These are phyloP conservation scores for Thalassiosira mediterranea DNA, from an alignment of 352 stramenopile species.

Conservation along the genomic window DNA sequence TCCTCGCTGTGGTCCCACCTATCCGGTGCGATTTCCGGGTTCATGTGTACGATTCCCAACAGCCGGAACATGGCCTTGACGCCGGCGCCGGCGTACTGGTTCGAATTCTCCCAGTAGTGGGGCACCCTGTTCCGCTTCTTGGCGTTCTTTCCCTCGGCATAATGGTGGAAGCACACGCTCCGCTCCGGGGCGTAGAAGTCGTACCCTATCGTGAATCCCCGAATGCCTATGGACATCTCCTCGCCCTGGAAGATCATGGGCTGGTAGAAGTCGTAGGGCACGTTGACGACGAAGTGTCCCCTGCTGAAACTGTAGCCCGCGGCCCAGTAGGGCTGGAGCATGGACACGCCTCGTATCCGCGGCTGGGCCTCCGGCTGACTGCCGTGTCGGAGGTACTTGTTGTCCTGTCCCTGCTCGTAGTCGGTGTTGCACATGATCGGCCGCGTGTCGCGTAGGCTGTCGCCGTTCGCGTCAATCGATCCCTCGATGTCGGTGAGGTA, in stretches of 20 bases:
- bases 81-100: slow-evolving; percentile 61
- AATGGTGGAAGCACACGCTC: slow-evolving; percentile 86
- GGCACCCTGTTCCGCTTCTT: slow-evolving; percentile 69
- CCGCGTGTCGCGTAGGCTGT: slow-evolving; percentile 58
- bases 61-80: slow-evolving; percentile 76
- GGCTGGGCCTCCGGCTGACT: slow-evolving; percentile 78
- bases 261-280: slow-evolving; percentile 86
- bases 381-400: slow-evolving; percentile 76
- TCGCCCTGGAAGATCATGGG: slow-evolving; percentile 87
- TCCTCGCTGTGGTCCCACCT: slow-evolving; percentile 69
- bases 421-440: slow-evolving; percentile 87
- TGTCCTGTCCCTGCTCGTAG: slow-evolving; percentile 59
- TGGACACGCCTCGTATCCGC: slow-evolving; percentile 59
- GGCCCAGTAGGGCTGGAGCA: slow-evolving; percentile 80
- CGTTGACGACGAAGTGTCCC: slow-evolving; percentile 85
- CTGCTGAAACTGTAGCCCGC: slow-evolving; percentile 85
- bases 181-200: slow-evolving; percentile 84
- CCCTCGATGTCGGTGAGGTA: slow-evolving; percentile 83
- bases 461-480: slow-evolving; percentile 67
- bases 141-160: slow-evolving; percentile 75
- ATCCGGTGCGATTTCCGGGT: slow-evolving; percentile 60
- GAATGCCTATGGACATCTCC: slow-evolving; percentile 83
- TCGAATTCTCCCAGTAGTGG: slow-evolving; percentile 82
- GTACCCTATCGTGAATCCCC: slow-evolving; percentile 84
- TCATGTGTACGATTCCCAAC: slow-evolving; percentile 82